Conservation (phyloP, 176 grass and related monocot species). For the Oryza australiensis region DNA sequence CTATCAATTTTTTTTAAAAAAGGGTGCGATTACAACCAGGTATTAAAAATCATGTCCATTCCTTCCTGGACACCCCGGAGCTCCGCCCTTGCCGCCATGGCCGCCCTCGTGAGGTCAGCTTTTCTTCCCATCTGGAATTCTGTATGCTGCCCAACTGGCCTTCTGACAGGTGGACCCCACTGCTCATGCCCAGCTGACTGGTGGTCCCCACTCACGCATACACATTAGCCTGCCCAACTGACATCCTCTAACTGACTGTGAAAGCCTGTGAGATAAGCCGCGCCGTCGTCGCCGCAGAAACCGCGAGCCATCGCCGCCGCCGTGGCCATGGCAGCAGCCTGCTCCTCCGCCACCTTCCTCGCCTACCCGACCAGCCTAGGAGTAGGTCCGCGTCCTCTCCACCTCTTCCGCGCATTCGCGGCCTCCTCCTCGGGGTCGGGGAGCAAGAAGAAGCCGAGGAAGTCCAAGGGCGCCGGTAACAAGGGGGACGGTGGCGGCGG, state of each 20-base stretch:
- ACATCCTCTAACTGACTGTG: background rate
- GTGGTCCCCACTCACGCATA: background rate
- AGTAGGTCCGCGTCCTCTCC: background rate
- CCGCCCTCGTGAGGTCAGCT: too few species aligned
- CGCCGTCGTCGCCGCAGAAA: constrained; percentile 17
- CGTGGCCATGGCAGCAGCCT: constrained; percentile 45
- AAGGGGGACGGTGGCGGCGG: background rate
- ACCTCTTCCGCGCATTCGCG: constrained; percentile 22
- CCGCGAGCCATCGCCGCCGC: constrained; percentile 27
- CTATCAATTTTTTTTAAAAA: too few species aligned
- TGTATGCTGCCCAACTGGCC: too few species aligned
- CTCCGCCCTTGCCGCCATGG: too few species aligned
- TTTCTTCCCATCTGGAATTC: too few species aligned
- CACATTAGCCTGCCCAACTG: background rate
- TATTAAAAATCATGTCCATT: too few species aligned
- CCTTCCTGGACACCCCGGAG: too few species aligned
- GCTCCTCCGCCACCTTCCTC: constrained; percentile 31
- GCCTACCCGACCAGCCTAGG: background rate
- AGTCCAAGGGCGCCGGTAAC: constrained; percentile 20
- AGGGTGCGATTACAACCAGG: too few species aligned
- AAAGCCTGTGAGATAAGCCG: constrained; percentile 1
- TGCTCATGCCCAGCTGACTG: background rate
- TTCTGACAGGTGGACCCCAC: too few species aligned
- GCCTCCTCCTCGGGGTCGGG: constrained; percentile 14
- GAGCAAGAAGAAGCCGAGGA: constrained; percentile 18